Conservation (phyloP, 257 asterid species). For the Solanum ossicruentum region DNA sequence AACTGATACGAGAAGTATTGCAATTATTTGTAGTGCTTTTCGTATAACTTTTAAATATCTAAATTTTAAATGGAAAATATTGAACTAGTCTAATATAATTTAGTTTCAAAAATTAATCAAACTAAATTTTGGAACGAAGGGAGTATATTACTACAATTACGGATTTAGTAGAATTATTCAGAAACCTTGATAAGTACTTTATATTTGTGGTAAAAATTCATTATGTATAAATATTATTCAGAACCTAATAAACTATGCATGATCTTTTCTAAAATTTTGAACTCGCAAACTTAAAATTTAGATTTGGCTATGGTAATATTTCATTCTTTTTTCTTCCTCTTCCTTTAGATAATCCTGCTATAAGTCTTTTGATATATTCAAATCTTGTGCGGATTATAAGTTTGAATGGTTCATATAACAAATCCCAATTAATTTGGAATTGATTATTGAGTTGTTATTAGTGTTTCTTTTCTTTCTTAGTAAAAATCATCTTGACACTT, state of each 20-base stretch:
- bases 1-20: not conserved
- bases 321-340: not conserved
- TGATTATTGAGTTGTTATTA: not conserved
- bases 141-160: not conserved
- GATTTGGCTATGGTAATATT: not conserved
- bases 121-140: not conserved
- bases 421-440: not conserved
- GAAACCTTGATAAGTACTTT: not conserved
- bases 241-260: not conserved
- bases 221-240: not conserved
- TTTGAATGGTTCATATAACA: not conserved
- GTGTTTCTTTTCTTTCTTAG: not conserved
- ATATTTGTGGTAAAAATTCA: not conserved
- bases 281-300: not conserved
- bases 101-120: not conserved
- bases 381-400: not conserved
- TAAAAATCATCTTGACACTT: not conserved
- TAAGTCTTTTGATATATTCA: not conserved
- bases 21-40: not conserved
- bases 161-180: not conserved
- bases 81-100: not conserved
- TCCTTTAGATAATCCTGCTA: not conserved
- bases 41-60: not conserved
- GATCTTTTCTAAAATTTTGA: not conserved
- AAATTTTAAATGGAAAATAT: not conserved